Conservation (phyloP, 306 rosid genomes). For the Castanospermum australe region DNA sequence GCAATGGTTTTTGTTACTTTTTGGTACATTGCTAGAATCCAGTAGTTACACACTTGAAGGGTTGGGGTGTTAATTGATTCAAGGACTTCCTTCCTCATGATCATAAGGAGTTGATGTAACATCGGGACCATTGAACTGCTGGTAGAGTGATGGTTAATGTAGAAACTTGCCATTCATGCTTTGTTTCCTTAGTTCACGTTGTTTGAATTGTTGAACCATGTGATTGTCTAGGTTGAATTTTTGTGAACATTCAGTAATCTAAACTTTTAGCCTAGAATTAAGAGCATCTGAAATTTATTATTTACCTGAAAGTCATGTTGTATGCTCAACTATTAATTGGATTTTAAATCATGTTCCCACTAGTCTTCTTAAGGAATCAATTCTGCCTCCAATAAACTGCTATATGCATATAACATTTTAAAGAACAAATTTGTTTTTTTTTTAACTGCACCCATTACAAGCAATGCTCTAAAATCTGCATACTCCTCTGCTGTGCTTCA, state of each 20-base stretch:
- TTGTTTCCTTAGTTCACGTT: background rate
- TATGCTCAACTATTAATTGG: background rate
- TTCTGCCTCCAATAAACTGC: conserved; percentile 1
- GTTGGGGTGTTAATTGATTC: conserved; percentile 2
- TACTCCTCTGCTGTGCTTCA: background rate
- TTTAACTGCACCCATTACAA: background rate
- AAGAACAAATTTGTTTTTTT: background rate
- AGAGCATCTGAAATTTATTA: background rate
- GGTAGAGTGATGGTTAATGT: background rate
- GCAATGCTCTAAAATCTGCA: background rate
- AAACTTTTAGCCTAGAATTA: background rate
- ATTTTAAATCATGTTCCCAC: conserved; percentile 1
- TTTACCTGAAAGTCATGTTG: background rate
- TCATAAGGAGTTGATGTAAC: background rate
- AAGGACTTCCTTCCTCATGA: background rate
- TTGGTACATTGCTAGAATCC: background rate
- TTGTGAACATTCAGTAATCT: background rate
- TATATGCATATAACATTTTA: background rate
- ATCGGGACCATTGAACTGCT: background rate
- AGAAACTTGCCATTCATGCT: background rate
- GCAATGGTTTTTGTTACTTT: background rate
- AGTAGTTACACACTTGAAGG: background rate
- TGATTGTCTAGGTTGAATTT: conserved; percentile 16
- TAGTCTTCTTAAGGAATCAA: background rate
- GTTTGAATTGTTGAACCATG: background rate